A percentile compares a stretch with the other conserved stretches of the same genome.
phyloP scores from a whole-genome alignment of 352 stramenopile species.

The Phytophthora nicotianae region DNA sequence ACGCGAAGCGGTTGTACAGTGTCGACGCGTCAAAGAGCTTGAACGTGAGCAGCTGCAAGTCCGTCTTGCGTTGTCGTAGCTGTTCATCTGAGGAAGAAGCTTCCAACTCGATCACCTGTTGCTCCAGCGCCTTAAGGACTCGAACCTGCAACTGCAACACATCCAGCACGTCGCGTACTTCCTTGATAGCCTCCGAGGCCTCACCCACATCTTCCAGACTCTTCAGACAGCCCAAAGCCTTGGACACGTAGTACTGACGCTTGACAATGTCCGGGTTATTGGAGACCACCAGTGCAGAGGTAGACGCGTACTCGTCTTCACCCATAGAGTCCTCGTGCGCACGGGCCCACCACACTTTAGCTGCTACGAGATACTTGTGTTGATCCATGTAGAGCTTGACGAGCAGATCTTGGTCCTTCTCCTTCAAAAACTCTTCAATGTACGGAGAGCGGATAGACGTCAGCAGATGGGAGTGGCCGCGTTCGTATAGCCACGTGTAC shows the following conservation, averaged over 20 bases:
- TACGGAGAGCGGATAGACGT: constrained; percentile 72
- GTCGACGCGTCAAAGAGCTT: constrained; percentile 83
- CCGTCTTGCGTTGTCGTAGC: constrained; percentile 53
- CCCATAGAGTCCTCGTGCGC: constrained; percentile 63
- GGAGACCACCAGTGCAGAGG: constrained; percentile 41
- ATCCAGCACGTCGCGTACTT: constrained; percentile 84
- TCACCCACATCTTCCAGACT: constrained; percentile 77
- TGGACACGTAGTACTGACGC: constrained; percentile 85
- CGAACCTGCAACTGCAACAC: constrained; percentile 85
- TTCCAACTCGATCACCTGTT: constrained; percentile 71
- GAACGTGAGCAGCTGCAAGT: constrained; percentile 72
- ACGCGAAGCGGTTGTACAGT: constrained; percentile 87
- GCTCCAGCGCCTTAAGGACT: constrained; percentile 77
- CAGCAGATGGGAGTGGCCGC: constrained; percentile 60
- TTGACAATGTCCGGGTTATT: constrained; percentile 78
- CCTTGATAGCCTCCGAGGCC: constrained; percentile 68
- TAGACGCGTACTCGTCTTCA: constrained; percentile 47
- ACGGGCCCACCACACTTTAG: constrained; percentile 84
- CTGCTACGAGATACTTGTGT: constrained; percentile 82
- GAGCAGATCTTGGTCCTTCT: constrained; percentile 84
- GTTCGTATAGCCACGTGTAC: constrained; percentile 86
- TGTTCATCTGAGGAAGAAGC: constrained; percentile 48
- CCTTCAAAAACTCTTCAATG: constrained; percentile 86
- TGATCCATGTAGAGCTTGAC: constrained; percentile 90
- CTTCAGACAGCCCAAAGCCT: constrained; percentile 77